Percentiles rank a stretch among this genome's conserved stretches.
Evolutionary conservation across 148 eudicot genomes (phyloP).

Genomic region (Amaranthus palmeri): DNA sequence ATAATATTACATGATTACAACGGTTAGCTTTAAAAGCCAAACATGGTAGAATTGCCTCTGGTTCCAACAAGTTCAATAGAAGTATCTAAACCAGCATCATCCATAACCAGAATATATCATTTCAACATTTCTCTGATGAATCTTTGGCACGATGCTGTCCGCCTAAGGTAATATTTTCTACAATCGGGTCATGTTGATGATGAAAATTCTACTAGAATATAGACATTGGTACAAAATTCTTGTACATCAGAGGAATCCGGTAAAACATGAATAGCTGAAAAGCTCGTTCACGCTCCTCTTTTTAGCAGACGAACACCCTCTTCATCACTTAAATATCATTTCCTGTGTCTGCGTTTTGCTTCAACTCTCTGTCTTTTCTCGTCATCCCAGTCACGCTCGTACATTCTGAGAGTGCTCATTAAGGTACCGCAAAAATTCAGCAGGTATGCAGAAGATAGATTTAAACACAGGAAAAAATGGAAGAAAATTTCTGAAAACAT

Average conservation of each 20-base stretch:
- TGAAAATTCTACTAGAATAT: background rate
- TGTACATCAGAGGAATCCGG: background rate
- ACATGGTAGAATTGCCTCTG: no score
- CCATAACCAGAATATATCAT: no score
- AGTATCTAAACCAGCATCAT: no score
- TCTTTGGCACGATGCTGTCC: background rate
- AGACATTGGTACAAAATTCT: slow-evolving; percentile 4
- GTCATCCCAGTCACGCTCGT: slow-evolving; percentile 96
- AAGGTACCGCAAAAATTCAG: slow-evolving; percentile 33
- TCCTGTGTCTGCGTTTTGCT: slow-evolving; percentile 86
- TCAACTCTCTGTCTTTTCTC: slow-evolving; percentile 94
- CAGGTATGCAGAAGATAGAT: background rate
- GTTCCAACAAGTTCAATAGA: no score
- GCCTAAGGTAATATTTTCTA: background rate
- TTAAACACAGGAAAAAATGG: background rate
- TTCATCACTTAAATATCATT: slow-evolving; percentile 30
- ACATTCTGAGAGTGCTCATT: slow-evolving; percentile 46
- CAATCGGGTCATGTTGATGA: background rate
- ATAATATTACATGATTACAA: no score
- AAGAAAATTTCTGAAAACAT: background rate
- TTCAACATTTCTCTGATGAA: no score
- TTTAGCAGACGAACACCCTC: background rate
- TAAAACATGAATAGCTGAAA: background rate
- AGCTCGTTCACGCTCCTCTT: background rate
- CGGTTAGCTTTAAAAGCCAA: no score